Percentiles rank a stretch among this genome's conserved stretches.
Conservation (phyloP, 176 grass and related monocot genomes). For the Calamus simplicifolius region DNA sequence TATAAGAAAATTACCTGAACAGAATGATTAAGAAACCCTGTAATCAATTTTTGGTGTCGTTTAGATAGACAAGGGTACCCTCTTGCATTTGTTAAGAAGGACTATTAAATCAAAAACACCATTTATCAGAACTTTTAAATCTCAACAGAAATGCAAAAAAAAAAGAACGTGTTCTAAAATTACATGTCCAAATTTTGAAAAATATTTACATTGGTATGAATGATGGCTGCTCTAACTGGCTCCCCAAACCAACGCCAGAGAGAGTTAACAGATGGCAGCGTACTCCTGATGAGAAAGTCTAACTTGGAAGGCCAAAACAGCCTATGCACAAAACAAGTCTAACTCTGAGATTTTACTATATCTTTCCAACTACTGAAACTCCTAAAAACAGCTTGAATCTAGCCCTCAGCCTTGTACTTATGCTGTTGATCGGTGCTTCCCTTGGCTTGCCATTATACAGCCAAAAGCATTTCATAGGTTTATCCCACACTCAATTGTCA, state of each 20-base stretch:
- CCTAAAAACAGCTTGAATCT: no score
- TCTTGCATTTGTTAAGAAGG: constrained; percentile 75
- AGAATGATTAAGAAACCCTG: constrained; percentile 87
- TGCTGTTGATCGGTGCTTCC: no score
- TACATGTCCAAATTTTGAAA: constrained; percentile 6
- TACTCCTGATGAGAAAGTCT: constrained; percentile 56
- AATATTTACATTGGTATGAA: constrained; percentile 69
- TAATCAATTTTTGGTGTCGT: constrained; percentile 70
- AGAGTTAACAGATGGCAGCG: constrained; percentile 72
- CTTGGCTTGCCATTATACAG: no score
- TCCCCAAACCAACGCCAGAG: constrained; percentile 87
- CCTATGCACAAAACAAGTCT: no score
- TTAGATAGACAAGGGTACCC: constrained; percentile 89
- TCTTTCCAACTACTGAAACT: no score
- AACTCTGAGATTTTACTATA: no score
- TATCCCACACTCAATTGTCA: no score
- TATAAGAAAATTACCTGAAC: constrained; percentile 59
- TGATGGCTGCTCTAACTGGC: constrained; percentile 76
- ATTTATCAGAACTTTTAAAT: not conserved
- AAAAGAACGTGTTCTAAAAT: no score
- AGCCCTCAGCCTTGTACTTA: no score
- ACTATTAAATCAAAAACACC: constrained; percentile 30
- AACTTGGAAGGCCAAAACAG: no score
- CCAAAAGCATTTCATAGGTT: no score
- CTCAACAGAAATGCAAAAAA: no score